phyloP scores from a whole-genome alignment of 768 basidiomycete species.

The Baorangia bicolor region DNA sequence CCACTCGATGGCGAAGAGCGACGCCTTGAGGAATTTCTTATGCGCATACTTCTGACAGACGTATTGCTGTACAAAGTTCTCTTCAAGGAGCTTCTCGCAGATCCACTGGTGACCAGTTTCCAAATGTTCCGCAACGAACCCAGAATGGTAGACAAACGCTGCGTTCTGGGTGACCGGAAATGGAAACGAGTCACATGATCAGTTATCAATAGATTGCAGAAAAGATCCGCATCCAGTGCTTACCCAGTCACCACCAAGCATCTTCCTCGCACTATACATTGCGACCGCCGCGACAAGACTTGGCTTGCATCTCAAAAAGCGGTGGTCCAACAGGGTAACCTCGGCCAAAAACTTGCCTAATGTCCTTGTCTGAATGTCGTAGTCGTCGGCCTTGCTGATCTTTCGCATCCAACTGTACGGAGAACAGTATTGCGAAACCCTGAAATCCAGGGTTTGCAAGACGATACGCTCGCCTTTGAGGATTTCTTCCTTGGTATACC shows the following conservation, averaged over 20 bases:
- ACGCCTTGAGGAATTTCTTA: constrained; percentile 97
- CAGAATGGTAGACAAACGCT: constrained; percentile 89
- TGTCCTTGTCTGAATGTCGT: constrained; percentile 96
- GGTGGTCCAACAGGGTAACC: constrained; percentile 88
- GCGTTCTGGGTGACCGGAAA: constrained; percentile 60
- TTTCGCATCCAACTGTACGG: constrained; percentile 99
- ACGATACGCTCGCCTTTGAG: constrained; percentile 97
- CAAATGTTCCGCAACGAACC: constrained; percentile 87
- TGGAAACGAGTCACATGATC: constrained; percentile 36
- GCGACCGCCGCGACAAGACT: constrained; percentile 92
- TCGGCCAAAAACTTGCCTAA: constrained; percentile 97
- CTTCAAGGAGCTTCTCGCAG: constrained; percentile 77
- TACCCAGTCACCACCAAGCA: constrained; percentile 97
- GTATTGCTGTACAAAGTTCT: constrained; percentile 79
- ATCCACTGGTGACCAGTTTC: constrained; percentile 77
- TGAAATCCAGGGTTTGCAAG: constrained; percentile 92
- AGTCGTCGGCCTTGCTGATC: constrained; percentile 98
- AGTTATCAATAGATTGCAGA: background rate
- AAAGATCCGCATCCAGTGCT: constrained; percentile 38
- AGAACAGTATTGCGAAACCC: constrained; percentile 95
- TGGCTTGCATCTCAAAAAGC: constrained; percentile 91
- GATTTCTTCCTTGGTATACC: constrained; percentile 93
- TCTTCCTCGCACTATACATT: constrained; percentile 93
- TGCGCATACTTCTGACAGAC: constrained; percentile 95
- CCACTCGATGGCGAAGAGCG: constrained; percentile 75